Conservation (phyloP, 2,329 filamentous ascomycete genomes). For the Didymella exigua region DNA sequence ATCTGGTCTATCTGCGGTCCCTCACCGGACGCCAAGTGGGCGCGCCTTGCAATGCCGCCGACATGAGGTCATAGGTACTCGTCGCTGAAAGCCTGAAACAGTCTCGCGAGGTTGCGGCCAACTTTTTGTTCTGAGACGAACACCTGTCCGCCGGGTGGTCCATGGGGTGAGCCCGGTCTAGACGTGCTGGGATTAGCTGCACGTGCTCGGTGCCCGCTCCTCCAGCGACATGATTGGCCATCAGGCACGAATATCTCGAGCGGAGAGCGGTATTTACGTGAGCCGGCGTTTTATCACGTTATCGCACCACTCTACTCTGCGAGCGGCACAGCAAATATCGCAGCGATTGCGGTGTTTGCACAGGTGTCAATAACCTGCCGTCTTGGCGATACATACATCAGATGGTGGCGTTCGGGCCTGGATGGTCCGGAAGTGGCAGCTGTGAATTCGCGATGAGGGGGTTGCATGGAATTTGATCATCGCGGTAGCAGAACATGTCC, state of each 20-base stretch:
- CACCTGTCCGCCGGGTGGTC: not conserved
- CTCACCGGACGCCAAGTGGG: conserved; percentile 6
- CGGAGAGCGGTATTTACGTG: not conserved
- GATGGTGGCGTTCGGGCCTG: not conserved
- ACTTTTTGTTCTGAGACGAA: conserved; percentile 10
- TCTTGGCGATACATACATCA: not conserved
- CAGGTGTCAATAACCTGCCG: not conserved
- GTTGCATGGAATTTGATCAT: conserved; percentile 2
- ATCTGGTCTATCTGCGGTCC: not conserved
- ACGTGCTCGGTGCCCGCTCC: not conserved
- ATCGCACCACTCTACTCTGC: not conserved
- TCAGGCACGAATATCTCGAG: not conserved
- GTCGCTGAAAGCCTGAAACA: not conserved
- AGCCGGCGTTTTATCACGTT: conserved; percentile 1
- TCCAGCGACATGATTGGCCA: not conserved
- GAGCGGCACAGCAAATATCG: not conserved
- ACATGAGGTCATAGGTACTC: conserved; percentile 8
- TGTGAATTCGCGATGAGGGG: conserved; percentile 1
- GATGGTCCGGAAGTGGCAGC: conserved; percentile 8
- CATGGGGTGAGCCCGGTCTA: conserved; percentile 1
- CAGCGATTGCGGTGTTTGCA: not conserved
- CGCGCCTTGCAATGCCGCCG: not conserved
- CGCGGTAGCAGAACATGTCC: conserved; percentile 4
- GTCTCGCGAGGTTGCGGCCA: not conserved
- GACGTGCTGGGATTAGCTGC: conserved; percentile 10